phyloP scores from a whole-genome alignment of 2,329 filamentous ascomycete species.

The Penicillium palitans region DNA sequence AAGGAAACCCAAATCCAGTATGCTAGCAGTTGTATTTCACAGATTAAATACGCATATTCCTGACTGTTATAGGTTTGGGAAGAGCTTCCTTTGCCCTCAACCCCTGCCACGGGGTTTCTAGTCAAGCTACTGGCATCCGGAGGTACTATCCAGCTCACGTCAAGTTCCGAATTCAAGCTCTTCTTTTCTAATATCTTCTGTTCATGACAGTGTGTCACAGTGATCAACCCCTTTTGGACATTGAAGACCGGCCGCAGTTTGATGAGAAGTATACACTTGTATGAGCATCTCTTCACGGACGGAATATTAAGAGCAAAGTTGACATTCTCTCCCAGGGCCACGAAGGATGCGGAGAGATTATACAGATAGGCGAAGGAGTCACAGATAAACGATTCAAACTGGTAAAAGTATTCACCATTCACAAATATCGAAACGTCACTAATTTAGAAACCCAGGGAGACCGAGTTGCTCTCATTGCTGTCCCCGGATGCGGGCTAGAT shows the following conservation, averaged over 20 bases:
- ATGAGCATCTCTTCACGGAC: background rate
- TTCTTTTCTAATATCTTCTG: background rate
- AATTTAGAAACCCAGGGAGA: background rate
- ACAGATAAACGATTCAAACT: background rate
- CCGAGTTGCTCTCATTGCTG: background rate
- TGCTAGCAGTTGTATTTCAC: background rate
- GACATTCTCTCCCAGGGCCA: background rate
- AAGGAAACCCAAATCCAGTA: background rate
- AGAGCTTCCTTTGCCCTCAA: background rate
- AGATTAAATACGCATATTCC: too few species aligned
- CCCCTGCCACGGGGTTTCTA: background rate
- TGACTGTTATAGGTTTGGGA: background rate
- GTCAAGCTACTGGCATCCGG: conserved; percentile 1
- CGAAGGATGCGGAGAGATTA: background rate
- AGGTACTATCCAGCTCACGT: background rate
- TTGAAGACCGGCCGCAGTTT: background rate
- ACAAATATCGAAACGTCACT: background rate
- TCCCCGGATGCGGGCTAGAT: conserved; percentile 26
- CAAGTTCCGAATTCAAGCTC: background rate
- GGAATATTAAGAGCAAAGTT: background rate
- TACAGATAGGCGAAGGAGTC: background rate
- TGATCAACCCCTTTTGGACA: background rate
- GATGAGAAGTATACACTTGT: background rate
- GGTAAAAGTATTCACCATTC: background rate
- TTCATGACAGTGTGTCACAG: background rate